A percentile compares a stretch with the other conserved stretches of the same genome.
These are phyloP conservation scores for Zanthoxylum bungeanum DNA, from an alignment of 345 rosid species.

Conservation along the genomic window DNA sequence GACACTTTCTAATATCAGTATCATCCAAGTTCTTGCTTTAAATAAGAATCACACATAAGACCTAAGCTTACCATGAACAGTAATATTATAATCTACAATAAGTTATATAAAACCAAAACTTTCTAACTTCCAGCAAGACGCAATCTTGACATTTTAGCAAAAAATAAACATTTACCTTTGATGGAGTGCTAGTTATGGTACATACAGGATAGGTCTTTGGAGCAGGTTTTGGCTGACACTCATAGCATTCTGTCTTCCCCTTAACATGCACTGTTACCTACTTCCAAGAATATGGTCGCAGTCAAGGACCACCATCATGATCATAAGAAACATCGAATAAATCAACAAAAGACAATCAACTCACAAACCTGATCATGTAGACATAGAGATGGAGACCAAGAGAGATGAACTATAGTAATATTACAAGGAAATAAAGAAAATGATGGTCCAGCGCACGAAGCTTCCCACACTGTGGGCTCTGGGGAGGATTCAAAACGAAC, in stretches of 20 bases:
- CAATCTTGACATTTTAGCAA: not conserved
- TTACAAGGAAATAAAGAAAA: too few species aligned
- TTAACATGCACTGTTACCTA: conserved; percentile 93
- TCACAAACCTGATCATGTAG: too few species aligned
- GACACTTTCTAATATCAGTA: not conserved
- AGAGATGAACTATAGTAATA: too few species aligned
- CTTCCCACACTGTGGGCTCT: too few species aligned
- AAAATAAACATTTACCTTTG: conserved; percentile 62
- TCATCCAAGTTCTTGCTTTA: not conserved
- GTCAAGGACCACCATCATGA: conserved; percentile 10
- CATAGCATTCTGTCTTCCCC: conserved; percentile 95
- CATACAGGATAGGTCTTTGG: conserved; percentile 99
- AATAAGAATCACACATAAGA: not conserved
- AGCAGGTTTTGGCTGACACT: conserved; percentile 92
- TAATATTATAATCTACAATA: not conserved
- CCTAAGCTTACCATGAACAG: not conserved
- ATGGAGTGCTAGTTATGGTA: conserved; percentile 97
- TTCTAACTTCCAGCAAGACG: not conserved
- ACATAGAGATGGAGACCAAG: too few species aligned
- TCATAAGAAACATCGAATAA: conserved; percentile 13
- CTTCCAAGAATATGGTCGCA: conserved; percentile 15
- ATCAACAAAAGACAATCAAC: not conserved
- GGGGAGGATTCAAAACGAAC: too few species aligned
- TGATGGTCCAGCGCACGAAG: too few species aligned
- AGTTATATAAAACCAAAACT: not conserved